Base-by-base conservation (phyloP, 1,139 yeast species). In the Scheffersomyces segobiensis region DNA sequence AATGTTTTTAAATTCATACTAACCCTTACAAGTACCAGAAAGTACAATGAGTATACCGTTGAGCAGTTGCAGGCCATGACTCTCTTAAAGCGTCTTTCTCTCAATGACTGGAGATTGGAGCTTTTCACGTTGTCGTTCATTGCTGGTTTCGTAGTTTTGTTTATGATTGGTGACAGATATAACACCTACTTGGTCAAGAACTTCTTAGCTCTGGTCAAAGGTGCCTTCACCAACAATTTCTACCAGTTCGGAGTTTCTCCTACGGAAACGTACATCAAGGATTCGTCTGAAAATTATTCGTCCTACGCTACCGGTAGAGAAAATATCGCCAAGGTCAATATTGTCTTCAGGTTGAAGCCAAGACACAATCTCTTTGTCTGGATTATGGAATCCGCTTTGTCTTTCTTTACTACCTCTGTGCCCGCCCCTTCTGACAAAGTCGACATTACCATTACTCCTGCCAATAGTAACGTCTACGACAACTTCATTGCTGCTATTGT, bases 231-330 rank as follows among this genome's bases (percentile, higher is more conserved):
- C 52, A 81, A 83, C 55, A 89, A 93, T 71, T 95, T 95, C 70
- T 86, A 80, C 67, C 96, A 89, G 71, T 95, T 88, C 61, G 98
- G 98, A 58, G 87, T 87, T 53, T 72, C 79, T n/a, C 63, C 77
- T 53, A 77, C 79, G 53, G 74, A 76, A 55, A 76, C 85, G 64
- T 82, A 81, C 67, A 78, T 87, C 63, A 84, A 86, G 70, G 97
- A 92, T 71, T 86, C 88, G 56, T 80, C 89, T 53, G 89, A 91
- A 68, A 81, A 85, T 60, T 93, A 76, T 73, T 79, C 95, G 19
- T 81, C 92, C 53, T 95, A 91, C 72, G 97, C 98, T 52, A 84
- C 97, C 58, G 99, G 99, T 62, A 87, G 99, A 72, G 79, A 85
- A 62, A 89, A 91, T 72, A 83, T 95, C 63, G 87, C 86, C 62